These are phyloP conservation scores for Spathaspora sp. DNA, from an alignment of 1,139 yeast species.

Conservation along the genomic window DNA sequence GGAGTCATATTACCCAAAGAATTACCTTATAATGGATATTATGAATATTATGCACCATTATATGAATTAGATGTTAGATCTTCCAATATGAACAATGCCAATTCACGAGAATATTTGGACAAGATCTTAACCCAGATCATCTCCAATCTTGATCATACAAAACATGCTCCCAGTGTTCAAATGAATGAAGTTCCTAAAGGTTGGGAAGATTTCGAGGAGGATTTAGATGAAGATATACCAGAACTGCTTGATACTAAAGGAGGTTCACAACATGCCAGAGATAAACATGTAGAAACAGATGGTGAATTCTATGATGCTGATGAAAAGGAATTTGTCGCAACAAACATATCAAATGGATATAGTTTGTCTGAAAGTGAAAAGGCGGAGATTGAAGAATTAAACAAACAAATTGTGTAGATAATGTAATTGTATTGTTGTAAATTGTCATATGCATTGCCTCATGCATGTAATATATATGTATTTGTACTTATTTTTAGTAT, in stretches of 20 bases:
- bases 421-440: no score
- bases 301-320: conserved; percentile 70
- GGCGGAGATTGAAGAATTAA: conserved; percentile 40
- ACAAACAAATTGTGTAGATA: conserved; percentile 10
- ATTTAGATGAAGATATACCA: conserved; percentile 68
- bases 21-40: conserved; percentile 93
- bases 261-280: conserved; percentile 84
- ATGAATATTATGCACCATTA: conserved; percentile 96
- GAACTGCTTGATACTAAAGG: conserved; percentile 86
- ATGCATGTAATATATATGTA: no score
- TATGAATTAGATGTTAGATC: conserved; percentile 92
- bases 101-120: conserved; percentile 88
- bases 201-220: conserved; percentile 72
- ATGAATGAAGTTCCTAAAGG: conserved; percentile 87
- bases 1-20: conserved; percentile 78
- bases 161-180: conserved; percentile 95
- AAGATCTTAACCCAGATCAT: conserved; percentile 78
- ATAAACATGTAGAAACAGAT: conserved; percentile 63
- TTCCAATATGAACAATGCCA: conserved; percentile 95
- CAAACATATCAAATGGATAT: conserved; percentile 21
- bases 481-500: no score
- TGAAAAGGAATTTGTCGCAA: conserved; percentile 49
- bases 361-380: conserved; percentile 36
- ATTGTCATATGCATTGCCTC: no score
- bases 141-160: conserved; percentile 78